Evolutionary conservation across 1,284 basidiomycete species (phyloP).

Genomic region (Grifola frondosa): DNA sequence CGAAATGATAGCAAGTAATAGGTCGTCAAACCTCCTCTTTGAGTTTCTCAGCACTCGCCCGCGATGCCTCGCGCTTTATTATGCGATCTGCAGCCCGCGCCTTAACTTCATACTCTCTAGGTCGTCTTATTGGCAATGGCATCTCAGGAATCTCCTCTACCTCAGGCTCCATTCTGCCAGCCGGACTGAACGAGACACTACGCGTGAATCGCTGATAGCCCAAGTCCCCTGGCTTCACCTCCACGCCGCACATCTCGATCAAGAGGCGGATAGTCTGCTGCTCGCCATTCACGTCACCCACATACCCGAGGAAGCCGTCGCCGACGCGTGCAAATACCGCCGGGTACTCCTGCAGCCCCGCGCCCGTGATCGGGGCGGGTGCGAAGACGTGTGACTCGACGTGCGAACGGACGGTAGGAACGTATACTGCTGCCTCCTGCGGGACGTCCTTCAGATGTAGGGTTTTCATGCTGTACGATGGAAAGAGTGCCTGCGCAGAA

Average conservation of each 20-base stretch:
- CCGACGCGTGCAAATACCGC: slow-evolving; percentile 18
- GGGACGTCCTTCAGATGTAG: slow-evolving; percentile 15
- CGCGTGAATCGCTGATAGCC: slow-evolving; percentile 4
- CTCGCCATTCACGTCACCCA: slow-evolving; percentile 24
- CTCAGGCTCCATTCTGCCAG: background rate
- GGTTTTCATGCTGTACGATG: slow-evolving; percentile 18
- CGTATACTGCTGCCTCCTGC: slow-evolving; percentile 14
- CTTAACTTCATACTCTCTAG: too few species aligned
- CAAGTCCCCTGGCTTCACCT: slow-evolving; percentile 16
- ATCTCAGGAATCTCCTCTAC: slow-evolving; percentile 7
- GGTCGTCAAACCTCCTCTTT: slow-evolving; percentile 7
- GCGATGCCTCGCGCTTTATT: too few species aligned
- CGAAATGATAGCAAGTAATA: background rate
- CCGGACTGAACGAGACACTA: background rate
- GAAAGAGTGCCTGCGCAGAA: slow-evolving; percentile 8
- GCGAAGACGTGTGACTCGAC: slow-evolving; percentile 15
- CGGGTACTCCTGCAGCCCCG: slow-evolving; percentile 15
- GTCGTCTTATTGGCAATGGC: too few species aligned
- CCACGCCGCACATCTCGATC: slow-evolving; percentile 23
- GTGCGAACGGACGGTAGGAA: slow-evolving; percentile 12
- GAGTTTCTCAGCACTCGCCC: slow-evolving; percentile 8
- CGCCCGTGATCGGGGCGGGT: slow-evolving; percentile 3
- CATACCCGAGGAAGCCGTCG: slow-evolving; percentile 19
- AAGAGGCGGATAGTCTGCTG: slow-evolving; percentile 15
- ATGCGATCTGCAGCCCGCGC: too few species aligned